These are phyloP conservation scores for Barnettozyma pratensis DNA, from an alignment of 805 yeast genomes.

Conservation along the genomic window DNA sequence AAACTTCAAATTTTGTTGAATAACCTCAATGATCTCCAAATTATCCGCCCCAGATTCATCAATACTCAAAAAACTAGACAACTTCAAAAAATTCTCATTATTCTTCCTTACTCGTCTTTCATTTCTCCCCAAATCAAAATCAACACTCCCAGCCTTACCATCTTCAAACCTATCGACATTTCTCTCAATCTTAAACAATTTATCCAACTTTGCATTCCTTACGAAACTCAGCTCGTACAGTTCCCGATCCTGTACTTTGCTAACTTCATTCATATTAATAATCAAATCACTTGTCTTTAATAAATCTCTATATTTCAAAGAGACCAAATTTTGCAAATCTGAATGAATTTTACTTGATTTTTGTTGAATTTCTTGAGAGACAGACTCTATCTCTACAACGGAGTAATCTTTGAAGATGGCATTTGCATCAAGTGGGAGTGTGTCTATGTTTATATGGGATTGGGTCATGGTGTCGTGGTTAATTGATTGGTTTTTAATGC, in stretches of 20 bases:
- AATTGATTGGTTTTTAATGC: too few species aligned
- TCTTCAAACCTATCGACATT: constrained; percentile 8
- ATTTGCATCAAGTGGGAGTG: constrained; percentile 1
- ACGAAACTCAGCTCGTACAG: constrained; percentile 21
- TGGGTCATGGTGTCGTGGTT: neutral
- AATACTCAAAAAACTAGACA: constrained; percentile 8
- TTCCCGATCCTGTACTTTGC: constrained; percentile 14
- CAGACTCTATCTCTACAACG: neutral
- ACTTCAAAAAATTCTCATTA: constrained; percentile 2
- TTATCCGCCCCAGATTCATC: constrained; percentile 4
- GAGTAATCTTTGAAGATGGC: constrained; percentile 1
- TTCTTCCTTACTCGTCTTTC: neutral
- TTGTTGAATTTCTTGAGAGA: neutral
- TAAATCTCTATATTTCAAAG: constrained; percentile 23
- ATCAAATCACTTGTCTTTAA: constrained; percentile 23
- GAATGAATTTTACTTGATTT: constrained; percentile 8
- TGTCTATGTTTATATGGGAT: neutral
- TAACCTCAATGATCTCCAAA: neutral
- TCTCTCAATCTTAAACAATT: constrained; percentile 14
- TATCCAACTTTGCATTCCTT: constrained; percentile 9
- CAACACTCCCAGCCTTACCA: neutral
- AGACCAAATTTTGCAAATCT: constrained; percentile 21
- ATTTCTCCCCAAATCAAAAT: neutral
- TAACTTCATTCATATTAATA: constrained; percentile 18
- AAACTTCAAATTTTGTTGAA: neutral